These are phyloP conservation scores for Fulvia fulva DNA, from an alignment of 2,329 filamentous ascomycete genomes.

Conservation along the genomic window DNA sequence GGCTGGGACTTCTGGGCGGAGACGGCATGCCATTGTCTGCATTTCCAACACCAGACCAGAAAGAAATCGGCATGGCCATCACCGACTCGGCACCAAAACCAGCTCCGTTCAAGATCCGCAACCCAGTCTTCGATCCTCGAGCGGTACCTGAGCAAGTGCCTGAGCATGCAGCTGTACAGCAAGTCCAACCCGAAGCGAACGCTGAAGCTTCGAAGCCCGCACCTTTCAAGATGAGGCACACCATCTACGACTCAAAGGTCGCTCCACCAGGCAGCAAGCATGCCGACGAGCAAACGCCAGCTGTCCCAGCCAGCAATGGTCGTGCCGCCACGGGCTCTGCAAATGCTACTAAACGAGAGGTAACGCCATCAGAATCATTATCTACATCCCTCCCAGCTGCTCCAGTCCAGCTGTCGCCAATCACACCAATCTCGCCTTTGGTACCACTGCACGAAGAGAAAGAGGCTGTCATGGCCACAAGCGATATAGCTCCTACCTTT, in stretches of 20 bases:
- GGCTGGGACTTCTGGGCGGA: conserved; percentile 26
- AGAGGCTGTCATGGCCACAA: background rate
- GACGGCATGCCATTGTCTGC: conserved; percentile 31
- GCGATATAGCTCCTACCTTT: background rate
- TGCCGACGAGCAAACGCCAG: conserved; percentile 3
- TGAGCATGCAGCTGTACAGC: conserved; percentile 2
- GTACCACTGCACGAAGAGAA: background rate
- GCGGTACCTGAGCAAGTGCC: conserved; percentile 5
- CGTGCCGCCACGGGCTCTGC: background rate
- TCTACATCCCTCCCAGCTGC: background rate
- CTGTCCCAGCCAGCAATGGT: background rate
- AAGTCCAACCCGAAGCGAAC: conserved; percentile 4
- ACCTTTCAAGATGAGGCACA: conserved; percentile 28
- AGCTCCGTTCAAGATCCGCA: conserved; percentile 28
- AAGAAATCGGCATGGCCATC: background rate
- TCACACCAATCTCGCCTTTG: background rate
- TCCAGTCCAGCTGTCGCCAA: conserved; percentile 3
- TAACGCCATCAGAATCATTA: conserved; percentile 2
- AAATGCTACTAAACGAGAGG: conserved; percentile 1
- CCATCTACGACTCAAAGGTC: conserved; percentile 23
- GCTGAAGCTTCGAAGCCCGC: conserved; percentile 14
- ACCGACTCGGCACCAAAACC: conserved; percentile 9
- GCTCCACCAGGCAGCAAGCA: conserved; percentile 15
- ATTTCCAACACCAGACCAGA: conserved; percentile 12
- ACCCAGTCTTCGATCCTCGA: conserved; percentile 26